These are phyloP conservation scores for Fusarium secorum DNA, from an alignment of 2,329 filamentous ascomycete genomes.

Conservation along the genomic window DNA sequence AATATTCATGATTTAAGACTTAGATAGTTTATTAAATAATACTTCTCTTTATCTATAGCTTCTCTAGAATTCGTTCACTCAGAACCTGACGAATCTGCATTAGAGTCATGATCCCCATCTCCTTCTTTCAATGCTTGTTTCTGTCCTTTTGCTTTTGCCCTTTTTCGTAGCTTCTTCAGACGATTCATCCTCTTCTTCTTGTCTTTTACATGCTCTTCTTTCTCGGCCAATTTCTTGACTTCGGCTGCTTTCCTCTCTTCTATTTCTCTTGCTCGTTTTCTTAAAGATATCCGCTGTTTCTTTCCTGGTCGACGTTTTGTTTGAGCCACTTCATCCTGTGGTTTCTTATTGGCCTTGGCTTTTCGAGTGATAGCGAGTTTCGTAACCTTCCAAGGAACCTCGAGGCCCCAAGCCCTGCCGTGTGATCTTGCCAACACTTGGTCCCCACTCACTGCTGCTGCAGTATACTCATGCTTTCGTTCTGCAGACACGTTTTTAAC, in stretches of 20 bases:
- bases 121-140: conserved; percentile 49
- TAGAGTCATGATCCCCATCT: conserved; percentile 33
- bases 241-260: conserved; percentile 51
- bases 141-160: conserved; percentile 64
- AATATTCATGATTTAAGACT: background rate
- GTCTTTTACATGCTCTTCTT: conserved; percentile 64
- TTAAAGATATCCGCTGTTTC: conserved; percentile 62
- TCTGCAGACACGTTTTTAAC: conserved; percentile 48
- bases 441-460: conserved; percentile 61
- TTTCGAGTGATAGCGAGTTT: conserved; percentile 51
- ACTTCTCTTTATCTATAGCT: background rate
- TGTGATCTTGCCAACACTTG: conserved; percentile 56
- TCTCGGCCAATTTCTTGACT: conserved; percentile 53
- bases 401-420: conserved; percentile 62
- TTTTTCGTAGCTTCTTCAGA: conserved; percentile 66
- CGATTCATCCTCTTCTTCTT: conserved; percentile 70
- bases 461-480: conserved; percentile 51
- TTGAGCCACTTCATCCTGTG: conserved; percentile 27
- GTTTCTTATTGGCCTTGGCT: conserved; percentile 16
- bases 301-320: conserved; percentile 62
- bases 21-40: background rate
- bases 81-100: conserved; percentile 22
- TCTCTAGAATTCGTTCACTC: conserved; percentile 1
- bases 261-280: conserved; percentile 54
- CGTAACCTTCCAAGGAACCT: conserved; percentile 67